Evolutionary conservation across 2,329 filamentous ascomycete genomes (phyloP), one percentile per base, ranked within the genome.

Genomic region (Niveomyces coronatus): DNA sequence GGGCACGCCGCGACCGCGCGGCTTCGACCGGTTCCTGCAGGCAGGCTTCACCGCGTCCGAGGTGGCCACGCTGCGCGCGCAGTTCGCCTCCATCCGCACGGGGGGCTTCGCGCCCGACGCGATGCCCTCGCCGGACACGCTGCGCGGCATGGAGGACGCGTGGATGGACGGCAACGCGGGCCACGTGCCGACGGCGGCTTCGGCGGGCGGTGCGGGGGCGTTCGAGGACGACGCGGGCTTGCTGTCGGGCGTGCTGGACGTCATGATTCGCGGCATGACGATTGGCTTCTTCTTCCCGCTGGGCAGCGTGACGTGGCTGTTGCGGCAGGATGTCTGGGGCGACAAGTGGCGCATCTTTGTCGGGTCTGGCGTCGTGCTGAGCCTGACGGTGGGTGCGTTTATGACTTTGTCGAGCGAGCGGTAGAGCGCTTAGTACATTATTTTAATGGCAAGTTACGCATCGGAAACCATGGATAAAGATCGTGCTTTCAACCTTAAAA

Each of bases 221-320:
- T 35, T 50, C 13, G 68, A 68, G 46, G 64, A 70, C 23, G 65
- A 67, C 18, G 65, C 68, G 4, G 68, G 70, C 26, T 69, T 67
- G 18, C 66, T 73, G 39, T 58, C 65, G 13, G 53, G 60, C 2
- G 61, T 83, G 9, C 64, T 94, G 31, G 89, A 96, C 53, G 81
- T 93, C 52, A 76, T 95, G 65, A 69, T 96, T 42, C 84, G 81
- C 62, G 91, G 88, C 4, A 85, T 91, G 58, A 65, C 93, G 42
- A 84, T 91, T 51, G 91, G 91, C 0, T 98, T 96, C 66, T 83
- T 98, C 57, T 96, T 89, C 76, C 91, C 91, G 4, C 60, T 96
- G 9, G 89, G 85, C 0, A 87, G 85, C 51, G 65, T 89, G 40
- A 78, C 82, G 37, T 95, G 88, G 86, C 65, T 93, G 35, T 72